Conservation (phyloP, 1,284 basidiomycete genomes). For the Vanrija humicola region DNA sequence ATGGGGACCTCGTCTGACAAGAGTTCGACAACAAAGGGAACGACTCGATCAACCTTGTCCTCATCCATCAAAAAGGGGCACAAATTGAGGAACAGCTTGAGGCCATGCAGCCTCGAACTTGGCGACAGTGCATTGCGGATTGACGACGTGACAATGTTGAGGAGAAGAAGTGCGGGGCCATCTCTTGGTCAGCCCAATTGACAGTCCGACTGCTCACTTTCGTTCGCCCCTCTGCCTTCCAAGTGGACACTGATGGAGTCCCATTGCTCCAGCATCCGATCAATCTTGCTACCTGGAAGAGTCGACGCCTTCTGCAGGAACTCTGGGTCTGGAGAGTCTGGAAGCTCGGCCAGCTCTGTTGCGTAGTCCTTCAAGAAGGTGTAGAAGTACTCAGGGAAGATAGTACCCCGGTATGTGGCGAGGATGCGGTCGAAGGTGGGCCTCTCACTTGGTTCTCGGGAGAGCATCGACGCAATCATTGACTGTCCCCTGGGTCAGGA, state of each 20-base stretch:
- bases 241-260: constrained; percentile 41
- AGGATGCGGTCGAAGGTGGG: constrained; percentile 82
- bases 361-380: constrained; percentile 89
- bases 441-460: constrained; percentile 68
- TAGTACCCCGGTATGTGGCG: constrained; percentile 66
- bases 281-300: constrained; percentile 34
- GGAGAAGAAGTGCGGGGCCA: constrained; percentile 71
- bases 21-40: constrained; percentile 87
- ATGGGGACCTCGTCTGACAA: constrained; percentile 76
- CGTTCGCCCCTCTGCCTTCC: constrained; percentile 24
- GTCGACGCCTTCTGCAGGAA: constrained; percentile 28
- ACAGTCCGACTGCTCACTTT: constrained; percentile 22
- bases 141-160: constrained; percentile 83
- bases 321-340: constrained; percentile 9
- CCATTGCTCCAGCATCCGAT: constrained; percentile 44
- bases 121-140: constrained; percentile 84
- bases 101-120: constrained; percentile 75
- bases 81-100: constrained; percentile 84
- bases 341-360: constrained; percentile 66
- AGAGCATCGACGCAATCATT: constrained; percentile 86
- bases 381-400: constrained; percentile 91
- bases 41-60: constrained; percentile 87
- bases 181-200: constrained; percentile 51
- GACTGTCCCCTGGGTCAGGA: constrained; percentile 54
- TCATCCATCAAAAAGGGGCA: constrained; percentile 84